phyloP scores from a whole-genome alignment of 2,329 filamentous ascomycete species.

The Graphilbum ipis-grandicollis region DNA sequence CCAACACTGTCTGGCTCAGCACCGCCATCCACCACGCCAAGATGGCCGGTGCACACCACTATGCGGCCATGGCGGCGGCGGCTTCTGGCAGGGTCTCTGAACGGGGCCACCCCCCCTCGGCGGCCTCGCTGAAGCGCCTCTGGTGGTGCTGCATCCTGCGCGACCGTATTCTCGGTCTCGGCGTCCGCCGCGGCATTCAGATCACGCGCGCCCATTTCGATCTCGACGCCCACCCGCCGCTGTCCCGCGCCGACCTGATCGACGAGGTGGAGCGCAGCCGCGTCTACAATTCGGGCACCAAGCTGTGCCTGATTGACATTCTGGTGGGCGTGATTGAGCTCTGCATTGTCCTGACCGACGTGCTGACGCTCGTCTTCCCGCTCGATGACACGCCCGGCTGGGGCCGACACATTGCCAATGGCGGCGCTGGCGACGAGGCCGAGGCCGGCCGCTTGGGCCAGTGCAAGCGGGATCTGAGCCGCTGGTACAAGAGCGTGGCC shows the following conservation, averaged over 20 bases:
- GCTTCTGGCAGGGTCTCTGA: background rate
- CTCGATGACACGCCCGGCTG: conserved; percentile 9
- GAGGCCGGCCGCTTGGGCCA: conserved; percentile 5
- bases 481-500: conserved; percentile 6
- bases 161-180: conserved; percentile 30
- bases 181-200: conserved; percentile 31
- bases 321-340: conserved; percentile 7
- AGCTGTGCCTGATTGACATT: conserved; percentile 8
- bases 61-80: conserved; percentile 1
- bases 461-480: conserved; percentile 7
- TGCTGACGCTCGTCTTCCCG: conserved; percentile 8
- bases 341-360: conserved; percentile 8
- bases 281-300: conserved; percentile 10
- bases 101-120: conserved; percentile 11
- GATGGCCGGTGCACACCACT: conserved; percentile 9
- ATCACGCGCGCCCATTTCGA: conserved; percentile 29
- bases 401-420: conserved; percentile 4
- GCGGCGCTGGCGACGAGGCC: too few species aligned
- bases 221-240: conserved; percentile 17
- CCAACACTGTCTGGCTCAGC: conserved; percentile 9
- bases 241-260: conserved; percentile 21
- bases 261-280: conserved; percentile 20
- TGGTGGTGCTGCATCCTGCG: conserved; percentile 39
- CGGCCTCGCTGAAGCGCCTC: conserved; percentile 24
- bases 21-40: conserved; percentile 9